Conservation (phyloP, 2,329 filamentous ascomycete genomes). For the Tolypocladium album region DNA sequence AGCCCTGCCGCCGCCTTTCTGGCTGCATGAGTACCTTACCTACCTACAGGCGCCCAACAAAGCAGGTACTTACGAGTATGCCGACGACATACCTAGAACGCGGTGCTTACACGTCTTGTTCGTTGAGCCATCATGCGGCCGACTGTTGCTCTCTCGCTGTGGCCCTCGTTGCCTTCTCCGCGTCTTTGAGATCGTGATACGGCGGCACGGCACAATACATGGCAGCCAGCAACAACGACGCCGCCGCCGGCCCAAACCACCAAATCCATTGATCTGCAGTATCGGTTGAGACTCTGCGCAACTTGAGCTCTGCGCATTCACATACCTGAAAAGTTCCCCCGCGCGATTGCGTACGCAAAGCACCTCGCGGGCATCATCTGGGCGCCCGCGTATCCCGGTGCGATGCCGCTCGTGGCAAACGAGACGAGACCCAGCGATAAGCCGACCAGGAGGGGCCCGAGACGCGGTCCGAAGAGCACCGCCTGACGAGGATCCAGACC, state of each 20-base stretch:
- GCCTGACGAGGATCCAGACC: constrained; percentile 42
- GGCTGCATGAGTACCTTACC: neutral
- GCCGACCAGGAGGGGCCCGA: constrained; percentile 37
- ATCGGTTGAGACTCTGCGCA: neutral
- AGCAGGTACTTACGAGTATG: neutral
- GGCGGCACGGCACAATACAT: constrained; percentile 20
- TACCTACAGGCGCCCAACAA: neutral
- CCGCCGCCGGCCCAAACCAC: constrained; percentile 23
- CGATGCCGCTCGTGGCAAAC: constrained; percentile 25
- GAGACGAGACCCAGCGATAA: constrained; percentile 23
- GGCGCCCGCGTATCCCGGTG: constrained; percentile 29
- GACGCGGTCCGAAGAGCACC: constrained; percentile 34
- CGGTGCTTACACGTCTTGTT: too few species aligned
- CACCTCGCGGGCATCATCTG: constrained; percentile 33
- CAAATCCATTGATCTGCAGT: constrained; percentile 22
- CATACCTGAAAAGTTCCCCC: constrained; percentile 11
- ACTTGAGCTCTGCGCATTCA: neutral
- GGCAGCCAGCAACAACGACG: constrained; percentile 13
- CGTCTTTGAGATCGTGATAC: constrained; percentile 7
- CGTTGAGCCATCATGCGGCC: neutral
- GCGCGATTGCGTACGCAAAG: constrained; percentile 31
- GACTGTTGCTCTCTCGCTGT: neutral
- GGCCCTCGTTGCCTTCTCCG: neutral
- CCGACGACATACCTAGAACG: too few species aligned
- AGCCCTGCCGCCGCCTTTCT: neutral